Base-by-base conservation (phyloP, 2,329 filamentous ascomycete species). In the Aspergillus thermomutatus region DNA sequence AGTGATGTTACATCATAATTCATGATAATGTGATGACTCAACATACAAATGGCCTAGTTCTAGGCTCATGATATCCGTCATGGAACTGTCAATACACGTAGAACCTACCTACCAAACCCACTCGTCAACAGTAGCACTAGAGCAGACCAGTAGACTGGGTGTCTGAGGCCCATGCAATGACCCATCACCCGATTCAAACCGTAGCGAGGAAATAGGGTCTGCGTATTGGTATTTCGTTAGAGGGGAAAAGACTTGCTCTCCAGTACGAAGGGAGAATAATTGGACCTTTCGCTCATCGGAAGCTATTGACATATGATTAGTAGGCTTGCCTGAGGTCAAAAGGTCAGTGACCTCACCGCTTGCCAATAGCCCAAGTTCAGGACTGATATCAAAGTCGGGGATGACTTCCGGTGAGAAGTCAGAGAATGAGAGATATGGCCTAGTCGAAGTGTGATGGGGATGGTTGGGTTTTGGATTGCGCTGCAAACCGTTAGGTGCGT, bases 191-290 rank as follows among this genome's bases (percentile, higher is more conserved):
- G 64, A 60, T 52, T 76, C 72, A 41, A 77, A 77, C 8, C 66
- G 66, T 3, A 77, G 60, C 11, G 64, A 68, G 3, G 62, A 64
- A 10, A 75, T 70, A 1, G 63, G 49, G 3, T 62, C 28, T 0
- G 52, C 21, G 48, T 75, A 73, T 26, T 55, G 60, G 37, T 64
- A 64, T 17, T 64, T 56, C 6, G 64, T 64, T 11, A 69, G 31
- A 2, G 70, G 69, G 2, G 70, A 73, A 8, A 54, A 25, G 1
- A 76, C 64, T 10, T 68, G 58, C n/a, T 67, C 63, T 3, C 75
- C 75, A 2, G 70, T 73, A 1, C 63, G 65, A 19, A 77, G 64
- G 17, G 75, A 77, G 62, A 72, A 75, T 2, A 77, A 64, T 28
- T 73, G 70, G 21, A 76, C 65, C 49, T 56, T 70, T 10, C 60